These are phyloP conservation scores for Arxiozyma slooffiae DNA, from an alignment of 1,139 yeast species.

Conservation along the genomic window DNA sequence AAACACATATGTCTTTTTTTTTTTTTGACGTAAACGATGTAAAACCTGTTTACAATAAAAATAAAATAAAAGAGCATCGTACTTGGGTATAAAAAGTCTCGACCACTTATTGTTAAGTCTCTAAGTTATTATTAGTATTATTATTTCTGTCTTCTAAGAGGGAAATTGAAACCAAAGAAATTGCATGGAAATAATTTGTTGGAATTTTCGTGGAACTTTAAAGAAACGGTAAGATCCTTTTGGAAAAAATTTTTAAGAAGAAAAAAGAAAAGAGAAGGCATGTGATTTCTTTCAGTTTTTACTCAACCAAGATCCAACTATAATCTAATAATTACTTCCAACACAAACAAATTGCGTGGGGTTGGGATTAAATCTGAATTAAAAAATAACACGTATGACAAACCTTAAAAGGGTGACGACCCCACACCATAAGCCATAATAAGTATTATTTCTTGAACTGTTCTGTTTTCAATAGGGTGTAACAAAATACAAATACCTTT, in stretches of 20 bases:
- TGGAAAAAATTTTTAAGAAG: not conserved
- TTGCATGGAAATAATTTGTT: not conserved
- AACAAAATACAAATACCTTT: not conserved
- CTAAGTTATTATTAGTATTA: too few species aligned
- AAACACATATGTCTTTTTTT: not conserved
- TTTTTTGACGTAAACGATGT: not conserved
- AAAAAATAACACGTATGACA: not conserved
- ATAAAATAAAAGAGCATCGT: not conserved
- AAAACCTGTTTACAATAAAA: not conserved
- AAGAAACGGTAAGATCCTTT: not conserved
- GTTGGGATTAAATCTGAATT: not conserved
- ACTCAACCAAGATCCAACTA: not conserved
- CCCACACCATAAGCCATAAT: too few species aligned
- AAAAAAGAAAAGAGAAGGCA: not conserved
- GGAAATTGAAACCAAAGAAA: not conserved
- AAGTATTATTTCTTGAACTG: not conserved
- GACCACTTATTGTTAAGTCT: not conserved
- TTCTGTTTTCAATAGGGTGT: not conserved
- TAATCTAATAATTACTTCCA: too few species aligned
- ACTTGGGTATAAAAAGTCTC: not conserved
- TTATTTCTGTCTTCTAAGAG: too few species aligned
- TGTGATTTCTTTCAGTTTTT: not conserved
- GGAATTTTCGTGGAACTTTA: not conserved
- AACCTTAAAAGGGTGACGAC: not conserved
- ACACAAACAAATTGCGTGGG: too few species aligned